These are phyloP conservation scores for Rheum nobile DNA, from an alignment of 148 eudicot species.

Conservation along the genomic window DNA sequence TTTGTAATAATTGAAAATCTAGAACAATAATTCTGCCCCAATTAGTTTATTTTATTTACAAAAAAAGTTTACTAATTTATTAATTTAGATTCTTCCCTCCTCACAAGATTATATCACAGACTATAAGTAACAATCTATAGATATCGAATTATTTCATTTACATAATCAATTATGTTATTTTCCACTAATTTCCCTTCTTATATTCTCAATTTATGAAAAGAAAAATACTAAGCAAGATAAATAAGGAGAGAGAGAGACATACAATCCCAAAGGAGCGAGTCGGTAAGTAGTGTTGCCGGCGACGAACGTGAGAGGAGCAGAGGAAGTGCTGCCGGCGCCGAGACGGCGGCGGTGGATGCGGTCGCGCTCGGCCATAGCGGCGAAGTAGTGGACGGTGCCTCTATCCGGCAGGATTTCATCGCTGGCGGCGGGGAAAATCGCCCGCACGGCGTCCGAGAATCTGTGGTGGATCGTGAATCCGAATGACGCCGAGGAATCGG, in stretches of 20 bases:
- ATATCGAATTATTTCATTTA: too few species aligned
- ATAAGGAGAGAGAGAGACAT: slow-evolving; percentile 12
- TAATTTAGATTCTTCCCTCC: too few species aligned
- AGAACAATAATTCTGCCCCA: too few species aligned
- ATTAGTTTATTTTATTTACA: too few species aligned
- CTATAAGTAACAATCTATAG: too few species aligned
- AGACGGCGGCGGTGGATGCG: slow-evolving; percentile 41
- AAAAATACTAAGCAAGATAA: too few species aligned
- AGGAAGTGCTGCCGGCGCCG: slow-evolving; percentile 17
- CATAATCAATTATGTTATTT: too few species aligned
- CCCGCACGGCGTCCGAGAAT: background rate
- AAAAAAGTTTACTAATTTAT: too few species aligned
- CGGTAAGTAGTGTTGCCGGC: slow-evolving; percentile 54
- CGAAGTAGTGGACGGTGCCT: background rate
- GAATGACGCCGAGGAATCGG: background rate
- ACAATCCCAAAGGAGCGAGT: slow-evolving; percentile 59
- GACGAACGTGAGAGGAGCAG: slow-evolving; percentile 36
- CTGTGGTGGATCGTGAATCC: slow-evolving; percentile 5
- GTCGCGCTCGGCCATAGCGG: slow-evolving; percentile 5
- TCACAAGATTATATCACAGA: too few species aligned
- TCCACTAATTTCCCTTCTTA: too few species aligned
- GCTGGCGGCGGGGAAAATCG: background rate
- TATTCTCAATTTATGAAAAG: too few species aligned
- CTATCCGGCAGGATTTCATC: background rate
- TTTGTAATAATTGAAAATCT: too few species aligned